Percentiles rank a stretch among this genome's conserved stretches.
These are phyloP conservation scores for Sphaerobolus stellatus DNA, from an alignment of 1,284 basidiomycete species.

Conservation along the genomic window DNA sequence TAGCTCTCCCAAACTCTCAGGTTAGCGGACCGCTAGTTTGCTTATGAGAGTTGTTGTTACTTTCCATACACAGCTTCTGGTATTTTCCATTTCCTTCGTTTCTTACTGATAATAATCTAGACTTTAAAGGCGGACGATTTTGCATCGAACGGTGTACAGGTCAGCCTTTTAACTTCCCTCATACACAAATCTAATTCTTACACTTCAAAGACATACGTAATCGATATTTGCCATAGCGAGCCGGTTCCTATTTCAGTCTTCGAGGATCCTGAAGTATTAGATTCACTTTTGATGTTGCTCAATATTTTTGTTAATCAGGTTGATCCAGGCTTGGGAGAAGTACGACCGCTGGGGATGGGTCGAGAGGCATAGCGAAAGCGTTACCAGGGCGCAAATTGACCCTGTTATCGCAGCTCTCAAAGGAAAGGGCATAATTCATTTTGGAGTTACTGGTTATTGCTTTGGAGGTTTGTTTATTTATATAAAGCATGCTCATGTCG, in stretches of 20 bases:
- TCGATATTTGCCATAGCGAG: constrained; percentile 64
- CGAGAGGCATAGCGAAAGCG: constrained; percentile 20
- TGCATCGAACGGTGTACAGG: constrained; percentile 16
- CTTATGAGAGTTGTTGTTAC: background rate
- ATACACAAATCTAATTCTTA: background rate
- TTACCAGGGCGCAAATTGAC: constrained; percentile 55
- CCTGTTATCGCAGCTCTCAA: constrained; percentile 58
- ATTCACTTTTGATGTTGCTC: no score
- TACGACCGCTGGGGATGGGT: constrained; percentile 55
- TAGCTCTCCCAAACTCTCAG: constrained; percentile 12
- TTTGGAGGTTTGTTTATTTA: constrained; percentile 56
- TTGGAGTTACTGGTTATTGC: constrained; percentile 70
- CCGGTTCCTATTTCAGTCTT: constrained; percentile 43
- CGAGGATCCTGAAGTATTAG: constrained; percentile 33
- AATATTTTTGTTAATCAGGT: background rate
- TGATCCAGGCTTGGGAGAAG: background rate
- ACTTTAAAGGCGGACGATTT: constrained; percentile 14
- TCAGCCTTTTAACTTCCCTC: background rate
- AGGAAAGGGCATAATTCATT: constrained; percentile 52
- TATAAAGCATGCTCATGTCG: constrained; percentile 2
- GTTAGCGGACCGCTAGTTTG: background rate
- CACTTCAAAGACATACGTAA: constrained; percentile 43
- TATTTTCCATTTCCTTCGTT: constrained; percentile 1
- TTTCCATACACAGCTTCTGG: background rate
- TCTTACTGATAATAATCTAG: background rate